Base-by-base conservation (phyloP, 1,139 yeast genomes). In the Chernovozyma sophiae-reginae region DNA sequence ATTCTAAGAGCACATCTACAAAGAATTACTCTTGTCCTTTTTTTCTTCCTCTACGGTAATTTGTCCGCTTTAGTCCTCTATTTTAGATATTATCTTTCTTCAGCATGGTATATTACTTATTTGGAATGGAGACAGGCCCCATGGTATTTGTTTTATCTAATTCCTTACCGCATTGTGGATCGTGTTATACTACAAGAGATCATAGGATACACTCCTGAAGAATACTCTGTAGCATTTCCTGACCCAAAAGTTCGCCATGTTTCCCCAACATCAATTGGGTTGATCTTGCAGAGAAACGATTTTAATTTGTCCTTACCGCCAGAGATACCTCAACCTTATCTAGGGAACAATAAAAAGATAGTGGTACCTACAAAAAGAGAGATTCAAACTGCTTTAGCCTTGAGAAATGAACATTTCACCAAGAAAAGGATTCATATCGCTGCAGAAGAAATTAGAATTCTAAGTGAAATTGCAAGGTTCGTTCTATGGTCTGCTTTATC, bases 301-400 rank as follows among this genome's bases (percentile, higher is more conserved):
- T 38, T 42, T 22, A 14, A 41, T 7, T 34, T 49, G 3, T 37
- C 44, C 2, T 43, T 56, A 17, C 74, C 75, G 20, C 67, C 73
- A 3, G 61, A 56, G 7, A 43, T 68, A 7, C 77, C 77, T 2
- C 57, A 55, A 31, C 74, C 76, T 0, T 70, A 56, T 41, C 48
- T 72, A 34, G 66, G 65, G 38, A 62, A 61, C 3, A 66, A 68
- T 31, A 65, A 62, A 33, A 54, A 51, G 24, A 47, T 71, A 2
- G 56, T 57, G 8, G 54, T 58, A 5, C 77, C 77, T 0, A 55
- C 55, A 2, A 55, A 61, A 32, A 51, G 49, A 31, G 67, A 64
- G 38, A 52, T 62, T 2, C 60, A 57, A 17, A 40, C 44, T 19
- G 62, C 53, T 0, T 40, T 62, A 8, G 51, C 58, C 0, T 43